Base-by-base conservation (phyloP, 805 yeast species). In the Candida adriatica region DNA sequence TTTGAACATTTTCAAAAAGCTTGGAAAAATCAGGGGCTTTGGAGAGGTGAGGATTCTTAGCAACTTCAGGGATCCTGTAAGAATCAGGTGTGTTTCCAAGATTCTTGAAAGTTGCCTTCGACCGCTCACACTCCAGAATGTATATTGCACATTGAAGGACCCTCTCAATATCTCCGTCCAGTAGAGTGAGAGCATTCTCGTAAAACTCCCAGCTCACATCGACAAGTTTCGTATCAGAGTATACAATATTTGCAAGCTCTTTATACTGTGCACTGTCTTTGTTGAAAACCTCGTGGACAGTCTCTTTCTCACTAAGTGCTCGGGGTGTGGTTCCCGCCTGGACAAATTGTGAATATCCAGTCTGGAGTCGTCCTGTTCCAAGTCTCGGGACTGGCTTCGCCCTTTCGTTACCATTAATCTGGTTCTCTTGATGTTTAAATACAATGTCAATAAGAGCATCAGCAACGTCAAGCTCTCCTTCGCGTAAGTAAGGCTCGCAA, bases 151-250 rank as follows among this genome's bases (percentile, higher is more conserved):
- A 35, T 2, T 51, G 43, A 7, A 69, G 33, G 0, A 69, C 69
- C 29, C 51, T 58, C 13, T 42, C 41, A 2, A 63, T 38, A 34
- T 71, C 61, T 4, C 75, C 76, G n/a, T 58, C 38, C 43, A 61
- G 71, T 42, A 65, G 69, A 11, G 37, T 48, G 5, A 73, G 29
- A 9, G 66, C 62, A 10, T 54, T 45, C 14, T 50, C 39, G 22
- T 66, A 56, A 36, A 75, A 74, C 1, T 41, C 40, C 32, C 58
- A 58, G 38, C 59, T 59, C 9, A 74, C 43, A 2, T 44, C 39
- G 10, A 49, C 51, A 9, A 74, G 49, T 6, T 39, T 39, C 0
- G 49, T 40, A 42, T 68, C 68, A 8, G 57, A 43, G 8, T 50
- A 42, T 16, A 63, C 53, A 2, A 61, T 31, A 3, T 47, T 46